Evolutionary conservation across 805 yeast species (phyloP), one percentile per base, ranked within the genome.

Genomic region (Priceomyces carsonii): DNA sequence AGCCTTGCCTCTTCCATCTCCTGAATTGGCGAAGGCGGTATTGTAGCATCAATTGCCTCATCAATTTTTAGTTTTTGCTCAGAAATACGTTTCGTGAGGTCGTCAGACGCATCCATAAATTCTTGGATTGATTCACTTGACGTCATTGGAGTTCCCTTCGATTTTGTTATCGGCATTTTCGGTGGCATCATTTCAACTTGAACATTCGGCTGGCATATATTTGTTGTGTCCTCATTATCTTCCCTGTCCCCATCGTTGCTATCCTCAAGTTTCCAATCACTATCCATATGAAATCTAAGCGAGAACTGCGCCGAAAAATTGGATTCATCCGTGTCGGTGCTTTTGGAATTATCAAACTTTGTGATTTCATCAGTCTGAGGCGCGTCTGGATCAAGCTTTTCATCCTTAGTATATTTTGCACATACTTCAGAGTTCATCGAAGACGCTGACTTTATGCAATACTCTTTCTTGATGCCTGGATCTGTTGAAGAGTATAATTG

Each of bases 191-290:
- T 32, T 24, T 10, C 8, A 14, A 26, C 29, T 8, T 26, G 14
- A 26, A 26, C 29, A 38, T 49, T 55, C n/a, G n/a, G n/a, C n/a
- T n/a, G n/a, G n/a, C n/a, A n/a, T n/a, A n/a, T n/a, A 32, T 55
- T 50, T 5, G 61, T 55, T 24, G 38, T 42, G 8, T 53, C 60
- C 27, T 54, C 64, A 40, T 63, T 63, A 35, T 63, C 69, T 43
- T 63, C 69, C 28, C 53, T 45, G 32, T 63, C 69, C 8, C 69
- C 69, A 44, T 63, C 69, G 30, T 61, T 51, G 31, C 68, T 61
- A 35, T 61, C 61, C 34, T 63, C 68, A 26, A 57, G 51, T 42
- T 60, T 61, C 69, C 69, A 63, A 20, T 56, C 63, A 21, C 57
- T 47, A 34, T 62, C 67, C 35, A 60, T 51, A 29, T 61, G 62